Conservation (phyloP, 768 basidiomycete genomes). For the Boletellus sp. region DNA sequence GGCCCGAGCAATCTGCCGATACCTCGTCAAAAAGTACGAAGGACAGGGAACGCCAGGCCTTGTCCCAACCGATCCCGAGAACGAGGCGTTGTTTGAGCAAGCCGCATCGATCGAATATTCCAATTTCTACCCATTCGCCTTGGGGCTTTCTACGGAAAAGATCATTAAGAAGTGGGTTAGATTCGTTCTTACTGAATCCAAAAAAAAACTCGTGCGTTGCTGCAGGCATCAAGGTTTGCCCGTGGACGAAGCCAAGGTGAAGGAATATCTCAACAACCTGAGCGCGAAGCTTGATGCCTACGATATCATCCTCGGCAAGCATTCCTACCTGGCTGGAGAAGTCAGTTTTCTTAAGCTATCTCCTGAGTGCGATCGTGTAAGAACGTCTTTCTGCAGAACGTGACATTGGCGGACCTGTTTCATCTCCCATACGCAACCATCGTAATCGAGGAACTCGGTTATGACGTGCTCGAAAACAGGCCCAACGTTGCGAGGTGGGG, state of each 20-base stretch:
- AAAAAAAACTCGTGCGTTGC: slow-evolving; percentile 3
- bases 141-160: slow-evolving; percentile 42
- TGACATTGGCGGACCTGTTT: slow-evolving; percentile 45
- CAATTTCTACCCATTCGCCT: slow-evolving; percentile 50
- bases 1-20: slow-evolving; percentile 29
- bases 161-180: slow-evolving; percentile 47
- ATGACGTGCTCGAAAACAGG: slow-evolving; percentile 18
- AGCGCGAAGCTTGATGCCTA: slow-evolving; percentile 46
- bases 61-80: slow-evolving; percentile 12
- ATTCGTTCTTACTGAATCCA: slow-evolving; percentile 8
- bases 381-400: slow-evolving; percentile 24
- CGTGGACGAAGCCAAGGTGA: slow-evolving; percentile 23
- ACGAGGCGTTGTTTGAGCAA: slow-evolving; percentile 21
- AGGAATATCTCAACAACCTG: slow-evolving; percentile 22
- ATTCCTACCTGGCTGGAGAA: slow-evolving; percentile 54
- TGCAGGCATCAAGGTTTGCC: slow-evolving; percentile 7
- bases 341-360: slow-evolving; percentile 28
- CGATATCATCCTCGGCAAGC: slow-evolving; percentile 49
- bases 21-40: slow-evolving; percentile 28
- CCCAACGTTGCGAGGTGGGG: slow-evolving; percentile 28
- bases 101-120: slow-evolving; percentile 18
- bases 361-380: neutral
- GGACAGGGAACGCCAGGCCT: slow-evolving; percentile 20
- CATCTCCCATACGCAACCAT: slow-evolving; percentile 40
- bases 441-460: slow-evolving; percentile 24